Base-by-base conservation (phyloP, 192 early-diverging fungal species). In the Funneliformis geosporum region DNA sequence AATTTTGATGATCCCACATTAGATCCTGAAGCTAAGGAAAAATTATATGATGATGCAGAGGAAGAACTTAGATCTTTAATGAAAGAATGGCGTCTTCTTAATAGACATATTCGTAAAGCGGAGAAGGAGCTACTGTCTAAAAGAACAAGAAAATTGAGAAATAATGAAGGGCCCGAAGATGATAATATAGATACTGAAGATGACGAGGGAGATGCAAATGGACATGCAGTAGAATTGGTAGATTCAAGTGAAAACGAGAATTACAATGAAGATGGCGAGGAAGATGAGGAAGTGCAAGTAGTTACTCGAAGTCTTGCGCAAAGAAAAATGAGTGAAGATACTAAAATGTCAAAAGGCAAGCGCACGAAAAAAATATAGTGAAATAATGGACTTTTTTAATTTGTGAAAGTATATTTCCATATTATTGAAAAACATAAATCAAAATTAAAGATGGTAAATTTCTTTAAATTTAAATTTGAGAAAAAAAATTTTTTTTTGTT, bases 1-100 rank as follows among this genome's bases (percentile, higher is more conserved):
- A 69, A 69, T 18, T 69, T 69, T 44, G 67, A 69, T 44, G n/a
- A 69, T 69, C 67, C 67, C 9, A 69, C 18, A 43, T 11, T 69
- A 23, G 18, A 42, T 69, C n/a, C 33, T 2, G 67, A 69, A 10
- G 12, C 67, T 21, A 69, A 44, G n/a, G 67, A 33, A 40, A 69
- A 69, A n/a, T 43, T 69, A n/a, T 69, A 40, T 69, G 67, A 40
- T 8, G 67, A 69, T 21, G 67, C 38, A 21, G n/a, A 43, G 40
- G 40, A 69, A 18, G 67, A 69, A n/a, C 38, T 69, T 10, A 69
- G 40, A 18, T n/a, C 33, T 42, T n/a, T 69, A 10, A 43, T 33
- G 67, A 21, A 42, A 43, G 67, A 69, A 8, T 69, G 21, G 33
- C 67, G 67, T 43, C n/a, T 21, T n/a, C n/a, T 42, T 8, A 69